Percentiles rank a stretch among this genome's conserved stretches.
phyloP scores from a whole-genome alignment of 345 rosid species.

The Brassica napus region Da-Ae NC_063439.1:9310501-9311000 shows the following conservation, averaged over 20 bases:
- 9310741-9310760: conserved; percentile 33
- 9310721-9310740: conserved; percentile 41
- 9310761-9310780: conserved; percentile 36
- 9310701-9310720: not conserved
- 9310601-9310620: not conserved
- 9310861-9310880: not conserved
- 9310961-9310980: not conserved
- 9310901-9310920: conserved; percentile 44
- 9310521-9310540: conserved; percentile 26
- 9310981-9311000: conserved; percentile 6
- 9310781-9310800: conserved; percentile 16
- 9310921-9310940: conserved; percentile 33
- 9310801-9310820: conserved; percentile 3
- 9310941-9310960: conserved; percentile 20
- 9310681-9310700: not conserved
- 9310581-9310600: not conserved
- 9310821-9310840: not conserved
- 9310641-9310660: not conserved
- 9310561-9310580: not conserved
- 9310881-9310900: conserved; percentile 47
- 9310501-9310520: conserved; percentile 12
- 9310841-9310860: conserved; percentile 4
- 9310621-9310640: not conserved
- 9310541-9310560: conserved; percentile 16
- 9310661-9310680: not conserved